Base-by-base conservation (phyloP, 768 basidiomycete genomes). In the Cystobasidiopsis lactophilus region DNA sequence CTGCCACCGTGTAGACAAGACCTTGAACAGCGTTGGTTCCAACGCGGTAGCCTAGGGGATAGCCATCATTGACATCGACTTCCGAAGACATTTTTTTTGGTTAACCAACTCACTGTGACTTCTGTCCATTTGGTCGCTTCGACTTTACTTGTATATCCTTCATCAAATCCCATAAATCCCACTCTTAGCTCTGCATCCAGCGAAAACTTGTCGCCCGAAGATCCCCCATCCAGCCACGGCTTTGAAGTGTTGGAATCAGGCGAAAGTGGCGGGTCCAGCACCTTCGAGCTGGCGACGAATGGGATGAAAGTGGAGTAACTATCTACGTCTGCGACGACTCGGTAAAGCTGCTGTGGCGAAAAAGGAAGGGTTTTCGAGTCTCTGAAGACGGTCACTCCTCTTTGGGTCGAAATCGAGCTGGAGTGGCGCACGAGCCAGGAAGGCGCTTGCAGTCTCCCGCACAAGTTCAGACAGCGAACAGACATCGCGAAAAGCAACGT, bases 291-390 rank as follows among this genome's bases (percentile, higher is more conserved):
- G 13, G 75, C 76, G 69, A 89, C 93, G 66, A 83, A 91, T 5
- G 93, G 91, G 50, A 98, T 70, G 65, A 95, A 98, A 54, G 69
- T 70, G 10, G 77, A 74, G 66, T 96, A 98, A 2, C 82, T 82
- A 16, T 72, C 76, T 26, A 95, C 80, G 66, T 96, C 79, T 14
- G 86, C 75, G 51, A 98, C 85, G 55, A 96, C 67, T 7, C 76
- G 69, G 68, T 89, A 96, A 3, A 96, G 72, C 65, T 93, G 77
- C 48, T 71, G 71, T 56, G 74, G 78, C 18, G 71, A 73, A 63
- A 89, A 95, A 16, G 33, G 33, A 7, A 35, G 33, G n/a, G n/a
- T n/a, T n/a, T n/a, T n/a, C n/a, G n/a, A n/a, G n/a, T n/a, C n/a
- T n/a, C n/a, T n/a, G n/a, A n/a, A n/a, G n/a, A n/a, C n/a, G n/a